phyloP scores from a whole-genome alignment of 192 early-diverging fungal genomes.

The Entomortierella lignicola region DNA sequence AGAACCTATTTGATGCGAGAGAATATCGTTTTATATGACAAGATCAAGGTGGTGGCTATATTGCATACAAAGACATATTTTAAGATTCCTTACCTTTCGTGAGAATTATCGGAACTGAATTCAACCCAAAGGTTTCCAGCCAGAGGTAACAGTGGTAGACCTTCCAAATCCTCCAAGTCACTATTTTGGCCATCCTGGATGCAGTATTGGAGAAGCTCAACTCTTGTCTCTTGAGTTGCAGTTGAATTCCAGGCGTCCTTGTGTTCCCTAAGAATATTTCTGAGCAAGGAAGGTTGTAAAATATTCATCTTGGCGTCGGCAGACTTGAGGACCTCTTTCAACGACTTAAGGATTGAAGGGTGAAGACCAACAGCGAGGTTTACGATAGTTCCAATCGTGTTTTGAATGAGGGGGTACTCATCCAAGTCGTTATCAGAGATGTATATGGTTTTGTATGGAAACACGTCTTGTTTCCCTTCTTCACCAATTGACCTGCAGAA shows the following conservation, averaged over 20 bases:
- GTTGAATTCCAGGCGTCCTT: neutral
- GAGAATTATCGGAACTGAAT: neutral
- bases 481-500: slow-evolving; percentile 4
- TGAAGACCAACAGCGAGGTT: slow-evolving; percentile 13
- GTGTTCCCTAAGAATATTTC: neutral
- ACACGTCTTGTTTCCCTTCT: neutral
- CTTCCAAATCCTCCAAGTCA: slow-evolving; percentile 30
- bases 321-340: neutral
- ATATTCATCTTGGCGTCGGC: slow-evolving; percentile 2
- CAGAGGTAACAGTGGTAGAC: slow-evolving; percentile 24
- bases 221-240: neutral
- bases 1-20: neutral
- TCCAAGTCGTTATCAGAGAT: slow-evolving; percentile 16
- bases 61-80: neutral
- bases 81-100: slow-evolving; percentile 3
- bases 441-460: neutral
- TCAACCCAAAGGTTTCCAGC: slow-evolving; percentile 20
- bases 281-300: slow-evolving; percentile 5
- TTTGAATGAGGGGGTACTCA: neutral
- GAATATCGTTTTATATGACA: neutral
- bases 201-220: slow-evolving; percentile 24
- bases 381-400: neutral
- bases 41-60: neutral
- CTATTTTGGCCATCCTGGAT: slow-evolving; percentile 4
- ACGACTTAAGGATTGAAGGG: neutral